Evolutionary conservation across 345 rosid genomes (phyloP).

Genomic region (Brassica incana): DNA sequence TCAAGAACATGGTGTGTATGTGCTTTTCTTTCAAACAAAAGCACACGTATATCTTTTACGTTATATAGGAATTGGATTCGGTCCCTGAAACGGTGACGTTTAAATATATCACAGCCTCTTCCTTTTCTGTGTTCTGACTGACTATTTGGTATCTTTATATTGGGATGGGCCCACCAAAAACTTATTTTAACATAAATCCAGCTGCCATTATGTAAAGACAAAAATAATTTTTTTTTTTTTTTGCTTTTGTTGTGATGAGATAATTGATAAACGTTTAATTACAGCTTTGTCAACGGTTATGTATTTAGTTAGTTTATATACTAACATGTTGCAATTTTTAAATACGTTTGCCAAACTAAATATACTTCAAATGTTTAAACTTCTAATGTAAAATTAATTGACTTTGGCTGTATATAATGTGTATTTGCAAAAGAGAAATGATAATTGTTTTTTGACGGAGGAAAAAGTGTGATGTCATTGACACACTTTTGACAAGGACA

Average conservation of each 20-base stretch:
- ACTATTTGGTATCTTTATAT: constrained; percentile 37
- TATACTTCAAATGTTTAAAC: not conserved
- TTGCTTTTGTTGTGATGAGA: not conserved
- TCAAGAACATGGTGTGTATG: constrained; percentile 33
- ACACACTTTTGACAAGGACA: constrained; percentile 34
- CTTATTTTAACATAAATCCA: constrained; percentile 27
- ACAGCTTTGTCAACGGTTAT: constrained; percentile 15
- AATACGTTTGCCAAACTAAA: constrained; percentile 1
- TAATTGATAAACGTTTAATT: not conserved
- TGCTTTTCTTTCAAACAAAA: constrained; percentile 26
- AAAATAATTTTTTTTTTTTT: not conserved
- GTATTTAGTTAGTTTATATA: not conserved
- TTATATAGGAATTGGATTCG: constrained; percentile 33
- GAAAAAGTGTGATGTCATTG: constrained; percentile 33
- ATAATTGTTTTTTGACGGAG: constrained; percentile 18
- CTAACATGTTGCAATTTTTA: constrained; percentile 15
- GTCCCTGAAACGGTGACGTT: constrained; percentile 33
- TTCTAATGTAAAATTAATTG: constrained; percentile 27
- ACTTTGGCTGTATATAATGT: constrained; percentile 19
- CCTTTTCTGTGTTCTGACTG: constrained; percentile 10
- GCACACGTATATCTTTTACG: constrained; percentile 17
- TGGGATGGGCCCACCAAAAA: constrained; percentile 30
- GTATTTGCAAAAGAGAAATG: not conserved
- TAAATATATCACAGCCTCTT: not conserved
- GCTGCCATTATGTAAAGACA: constrained; percentile 17